Base-by-base conservation (phyloP, 768 basidiomycete species). In the Dioszegia crocea region DNA sequence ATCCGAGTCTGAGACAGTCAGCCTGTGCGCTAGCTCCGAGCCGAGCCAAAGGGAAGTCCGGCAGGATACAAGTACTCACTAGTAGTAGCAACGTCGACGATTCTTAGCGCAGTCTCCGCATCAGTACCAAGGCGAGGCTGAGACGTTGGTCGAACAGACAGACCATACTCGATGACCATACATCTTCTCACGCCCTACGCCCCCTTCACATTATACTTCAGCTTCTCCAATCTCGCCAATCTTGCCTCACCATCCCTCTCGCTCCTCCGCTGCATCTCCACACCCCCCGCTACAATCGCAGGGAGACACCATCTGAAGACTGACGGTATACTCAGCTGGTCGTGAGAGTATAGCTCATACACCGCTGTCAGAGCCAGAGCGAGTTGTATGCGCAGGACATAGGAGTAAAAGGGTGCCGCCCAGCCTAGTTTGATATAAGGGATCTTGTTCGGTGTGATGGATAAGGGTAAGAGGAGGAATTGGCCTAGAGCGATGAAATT, bases 171-270 rank as follows among this genome's bases (percentile, higher is more conserved):
- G n/a, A n/a, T n/a, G n/a, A n/a, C n/a, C n/a, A 43, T 21, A 43
- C 14, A 19, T 27, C n/a, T 16, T 39, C 56, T 63, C n/a, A 52
- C 23, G 16, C 29, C 23, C 49, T 48, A 62, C 11, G 56, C 56
- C 21, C 69, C 69, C 53, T 71, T 71, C 40, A 58, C 30, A 39
- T 66, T 44, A 46, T 67, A 71, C 55, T 60, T 67, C 47, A 64
- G 31, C 39, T 40, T 49, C 47, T 72, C 67, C 24, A 68, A 33
- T 39, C 49, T 11, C 9, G 14, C 36, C 38, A 72, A 21, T 23
- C 53, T 62, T 39, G 39, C 41, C 45, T 68, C 59, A 6, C 55
- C 39, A 2, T 57, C 61, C 30, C 38, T 57, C 48, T 69, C 71
- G 9, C 60, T 55, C 36, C 66, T 26, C 27, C 61, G 45, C 44